A percentile compares a stretch with the other conserved stretches of the same genome.
These are phyloP conservation scores for Fusarium napiforme DNA, from an alignment of 2,329 filamentous ascomycete genomes.

Conservation along the genomic window DNA sequence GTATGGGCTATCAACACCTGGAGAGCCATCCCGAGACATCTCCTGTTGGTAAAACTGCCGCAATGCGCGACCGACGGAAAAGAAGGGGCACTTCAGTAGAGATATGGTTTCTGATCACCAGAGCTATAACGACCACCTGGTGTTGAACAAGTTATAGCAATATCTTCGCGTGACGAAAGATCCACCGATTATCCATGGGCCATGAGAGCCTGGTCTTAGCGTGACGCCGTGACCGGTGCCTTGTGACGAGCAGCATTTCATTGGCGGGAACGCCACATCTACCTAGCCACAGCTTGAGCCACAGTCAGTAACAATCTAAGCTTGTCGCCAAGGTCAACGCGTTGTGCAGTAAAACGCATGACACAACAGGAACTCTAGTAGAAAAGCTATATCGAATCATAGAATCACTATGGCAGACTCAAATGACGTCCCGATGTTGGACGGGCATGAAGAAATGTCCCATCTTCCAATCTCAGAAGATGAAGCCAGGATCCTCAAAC, in stretches of 20 bases:
- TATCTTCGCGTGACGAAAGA: constrained; percentile 45
- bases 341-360: constrained; percentile 8
- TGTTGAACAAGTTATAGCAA: constrained; percentile 25
- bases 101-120: constrained; percentile 23
- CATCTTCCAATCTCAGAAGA: constrained; percentile 69
- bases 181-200: constrained; percentile 25
- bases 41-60: constrained; percentile 50
- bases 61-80: constrained; percentile 39
- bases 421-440: constrained; percentile 45
- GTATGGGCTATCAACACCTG: constrained; percentile 93
- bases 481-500: constrained; percentile 73
- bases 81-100: constrained; percentile 20
- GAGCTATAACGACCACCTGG: constrained; percentile 17
- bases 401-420: constrained; percentile 43
- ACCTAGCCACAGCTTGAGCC: constrained; percentile 32
- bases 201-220: constrained; percentile 44
- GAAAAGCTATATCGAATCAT: not conserved
- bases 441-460: constrained; percentile 49
- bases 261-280: constrained; percentile 34
- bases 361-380: not conserved
- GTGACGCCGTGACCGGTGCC: constrained; percentile 50
- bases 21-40: constrained; percentile 81
- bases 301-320: not conserved
- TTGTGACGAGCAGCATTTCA: constrained; percentile 45
- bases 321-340: constrained; percentile 6